A percentile compares a stretch with the other conserved stretches of the same genome.
These are phyloP conservation scores for Fusarium scirpi DNA, from an alignment of 2,329 filamentous ascomycete species.

Conservation along the genomic window DNA sequence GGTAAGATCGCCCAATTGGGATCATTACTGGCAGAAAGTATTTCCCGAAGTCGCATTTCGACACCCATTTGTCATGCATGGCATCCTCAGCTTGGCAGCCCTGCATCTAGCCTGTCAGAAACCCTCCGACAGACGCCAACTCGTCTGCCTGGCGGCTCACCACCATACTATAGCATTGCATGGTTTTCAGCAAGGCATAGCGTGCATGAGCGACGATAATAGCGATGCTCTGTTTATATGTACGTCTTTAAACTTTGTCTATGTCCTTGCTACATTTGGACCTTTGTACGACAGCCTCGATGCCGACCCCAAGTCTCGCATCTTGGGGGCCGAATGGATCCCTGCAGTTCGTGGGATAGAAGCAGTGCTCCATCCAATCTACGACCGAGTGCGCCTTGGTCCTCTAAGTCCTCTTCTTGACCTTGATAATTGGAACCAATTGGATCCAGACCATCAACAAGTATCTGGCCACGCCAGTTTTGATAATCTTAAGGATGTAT, in stretches of 20 bases:
- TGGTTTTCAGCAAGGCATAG: background rate
- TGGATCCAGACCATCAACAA: background rate
- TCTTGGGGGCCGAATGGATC: conserved; percentile 1
- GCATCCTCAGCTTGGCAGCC: background rate
- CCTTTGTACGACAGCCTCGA: background rate
- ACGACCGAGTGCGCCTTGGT: background rate
- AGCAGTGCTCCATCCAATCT: background rate
- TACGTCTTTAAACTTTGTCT: background rate
- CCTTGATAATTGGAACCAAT: background rate
- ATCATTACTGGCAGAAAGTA: background rate
- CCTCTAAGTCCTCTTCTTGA: background rate
- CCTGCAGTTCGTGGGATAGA: background rate
- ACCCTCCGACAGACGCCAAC: background rate
- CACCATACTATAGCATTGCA: background rate
- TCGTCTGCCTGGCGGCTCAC: background rate
- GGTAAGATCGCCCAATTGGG: background rate
- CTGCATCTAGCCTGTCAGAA: background rate
- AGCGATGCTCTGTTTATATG: background rate
- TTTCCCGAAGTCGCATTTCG: background rate
- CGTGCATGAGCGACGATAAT: background rate
- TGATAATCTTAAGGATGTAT: background rate
- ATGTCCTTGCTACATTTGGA: background rate
- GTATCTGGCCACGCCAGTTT: background rate
- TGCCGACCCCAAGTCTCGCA: background rate
- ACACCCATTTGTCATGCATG: background rate